phyloP scores from a whole-genome alignment of 805 yeast species.

The Metschnikowia baotianmanensis region DNA sequence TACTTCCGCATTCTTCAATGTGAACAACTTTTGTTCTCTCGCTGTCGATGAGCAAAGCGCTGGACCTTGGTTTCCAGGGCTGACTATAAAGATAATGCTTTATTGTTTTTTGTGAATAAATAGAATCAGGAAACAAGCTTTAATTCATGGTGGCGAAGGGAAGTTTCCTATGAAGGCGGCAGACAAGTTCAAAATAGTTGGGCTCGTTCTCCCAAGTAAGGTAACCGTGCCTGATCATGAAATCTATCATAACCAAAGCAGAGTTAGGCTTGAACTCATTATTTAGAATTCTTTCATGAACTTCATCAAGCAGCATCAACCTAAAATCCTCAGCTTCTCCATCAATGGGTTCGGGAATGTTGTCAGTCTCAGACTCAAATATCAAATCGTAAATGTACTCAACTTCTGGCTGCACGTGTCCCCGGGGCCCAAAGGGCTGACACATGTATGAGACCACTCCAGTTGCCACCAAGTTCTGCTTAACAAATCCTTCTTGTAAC shows the following conservation, averaged over 20 bases:
- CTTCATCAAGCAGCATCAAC: slow-evolving; percentile 60
- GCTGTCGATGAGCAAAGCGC: too few relatives aligned
- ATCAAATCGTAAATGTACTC: slow-evolving; percentile 75
- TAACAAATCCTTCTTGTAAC: slow-evolving; percentile 50
- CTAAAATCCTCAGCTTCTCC: slow-evolving; percentile 70
- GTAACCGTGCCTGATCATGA: slow-evolving; percentile 80
- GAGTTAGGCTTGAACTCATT: slow-evolving; percentile 89
- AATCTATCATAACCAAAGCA: slow-evolving; percentile 75
- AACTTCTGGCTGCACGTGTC: slow-evolving; percentile 84
- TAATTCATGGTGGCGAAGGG: slow-evolving; percentile 56
- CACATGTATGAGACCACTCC: slow-evolving; percentile 73
- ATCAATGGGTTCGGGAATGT: slow-evolving; percentile 45
- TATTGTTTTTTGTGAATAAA: too few relatives aligned
- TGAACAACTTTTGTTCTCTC: too few relatives aligned
- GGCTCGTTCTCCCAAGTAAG: slow-evolving; percentile 66
- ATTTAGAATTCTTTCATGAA: slow-evolving; percentile 44
- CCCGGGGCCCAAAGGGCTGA: slow-evolving; percentile 33
- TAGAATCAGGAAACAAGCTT: background rate
- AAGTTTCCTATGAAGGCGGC: slow-evolving; percentile 62
- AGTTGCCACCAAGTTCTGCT: slow-evolving; percentile 40
- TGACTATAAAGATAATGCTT: background rate
- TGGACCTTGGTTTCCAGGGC: background rate
- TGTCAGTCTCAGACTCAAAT: slow-evolving; percentile 42
- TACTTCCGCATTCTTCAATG: too few relatives aligned
- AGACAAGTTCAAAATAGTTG: slow-evolving; percentile 56